phyloP scores from a whole-genome alignment of 805 yeast species.

The Suhomyces xylopsoci region DNA sequence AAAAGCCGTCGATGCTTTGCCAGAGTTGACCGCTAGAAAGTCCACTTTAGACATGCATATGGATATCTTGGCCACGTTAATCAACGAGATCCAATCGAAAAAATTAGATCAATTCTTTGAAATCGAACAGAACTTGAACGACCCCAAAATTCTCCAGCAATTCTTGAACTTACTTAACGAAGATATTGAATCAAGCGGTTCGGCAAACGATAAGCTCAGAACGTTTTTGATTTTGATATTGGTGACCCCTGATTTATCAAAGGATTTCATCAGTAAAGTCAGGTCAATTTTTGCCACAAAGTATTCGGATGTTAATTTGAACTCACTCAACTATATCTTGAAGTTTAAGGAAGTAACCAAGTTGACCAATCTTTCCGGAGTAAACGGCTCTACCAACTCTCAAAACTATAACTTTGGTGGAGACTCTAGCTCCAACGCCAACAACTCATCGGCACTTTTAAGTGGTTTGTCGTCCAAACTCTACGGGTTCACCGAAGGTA shows the following conservation, averaged over 20 bases:
- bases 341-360: slow-evolving; percentile 77
- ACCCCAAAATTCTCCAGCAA: slow-evolving; percentile 54
- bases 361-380: slow-evolving; percentile 25
- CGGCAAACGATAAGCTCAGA: slow-evolving; percentile 75
- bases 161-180: slow-evolving; percentile 58
- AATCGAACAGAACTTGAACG: slow-evolving; percentile 78
- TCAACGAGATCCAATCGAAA: slow-evolving; percentile 81
- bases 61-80: slow-evolving; percentile 84
- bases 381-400: slow-evolving; percentile 27
- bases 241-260: slow-evolving; percentile 28
- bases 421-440: slow-evolving; percentile 29
- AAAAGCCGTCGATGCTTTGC: slow-evolving; percentile 87
- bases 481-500: slow-evolving; percentile 80
- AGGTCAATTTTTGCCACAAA: slow-evolving; percentile 56
- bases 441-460: slow-evolving; percentile 56
- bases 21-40: slow-evolving; percentile 87
- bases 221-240: slow-evolving; percentile 80
- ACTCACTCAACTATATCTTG: slow-evolving; percentile 69
- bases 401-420: slow-evolving; percentile 18
- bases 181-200: slow-evolving; percentile 54
- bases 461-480: slow-evolving; percentile 72
- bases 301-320: slow-evolving; percentile 52
- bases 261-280: slow-evolving; percentile 44
- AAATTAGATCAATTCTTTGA: slow-evolving; percentile 89
- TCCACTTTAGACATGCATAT: slow-evolving; percentile 91